These are phyloP conservation scores for Pseudopyrenochaeta lycopersici DNA, from an alignment of 2,329 filamentous ascomycete species.

Conservation along the genomic window DNA sequence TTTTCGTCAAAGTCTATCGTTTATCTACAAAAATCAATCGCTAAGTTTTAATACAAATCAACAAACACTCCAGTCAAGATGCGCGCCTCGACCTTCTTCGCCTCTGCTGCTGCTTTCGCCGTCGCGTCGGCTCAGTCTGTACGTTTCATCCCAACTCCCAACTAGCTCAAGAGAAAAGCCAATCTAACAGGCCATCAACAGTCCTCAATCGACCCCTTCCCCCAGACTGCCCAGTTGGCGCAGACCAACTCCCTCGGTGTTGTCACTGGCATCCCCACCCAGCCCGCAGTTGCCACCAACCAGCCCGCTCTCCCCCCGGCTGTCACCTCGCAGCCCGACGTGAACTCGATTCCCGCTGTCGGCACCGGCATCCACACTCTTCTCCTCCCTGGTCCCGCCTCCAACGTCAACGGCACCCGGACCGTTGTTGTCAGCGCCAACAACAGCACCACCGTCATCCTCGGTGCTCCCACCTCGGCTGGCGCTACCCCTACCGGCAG, in stretches of 20 bases:
- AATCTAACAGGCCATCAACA: conserved; percentile 8
- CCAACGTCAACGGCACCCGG: conserved; percentile 38
- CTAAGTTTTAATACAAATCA: conserved; percentile 14
- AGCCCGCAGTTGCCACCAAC: conserved; percentile 33
- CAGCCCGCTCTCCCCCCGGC: conserved; percentile 36
- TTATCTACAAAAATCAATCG: conserved; percentile 17
- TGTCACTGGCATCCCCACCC: conserved; percentile 38
- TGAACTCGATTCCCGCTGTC: conserved; percentile 45
- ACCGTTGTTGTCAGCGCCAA: conserved; percentile 44
- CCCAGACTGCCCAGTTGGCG: conserved; percentile 38
- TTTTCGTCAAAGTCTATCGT: conserved; percentile 19
- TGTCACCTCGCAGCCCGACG: conserved; percentile 29
- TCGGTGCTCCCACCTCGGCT: conserved; percentile 20
- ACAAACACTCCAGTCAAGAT: conserved; percentile 30
- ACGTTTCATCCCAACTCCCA: conserved; percentile 20
- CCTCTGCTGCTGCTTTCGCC: conserved; percentile 40
- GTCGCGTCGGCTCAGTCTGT: conserved; percentile 41
- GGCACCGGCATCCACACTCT: conserved; percentile 47
- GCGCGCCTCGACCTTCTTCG: conserved; percentile 39
- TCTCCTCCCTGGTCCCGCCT: conserved; percentile 31
- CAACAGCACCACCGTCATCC: conserved; percentile 44
- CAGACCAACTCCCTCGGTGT: conserved; percentile 48
- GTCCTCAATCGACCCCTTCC: conserved; percentile 36
- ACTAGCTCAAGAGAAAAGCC: neutral
- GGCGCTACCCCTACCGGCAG: conserved; percentile 16